Conservation (phyloP, 2,329 filamentous ascomycete genomes). For the Colletotrichum sp. region DNA sequence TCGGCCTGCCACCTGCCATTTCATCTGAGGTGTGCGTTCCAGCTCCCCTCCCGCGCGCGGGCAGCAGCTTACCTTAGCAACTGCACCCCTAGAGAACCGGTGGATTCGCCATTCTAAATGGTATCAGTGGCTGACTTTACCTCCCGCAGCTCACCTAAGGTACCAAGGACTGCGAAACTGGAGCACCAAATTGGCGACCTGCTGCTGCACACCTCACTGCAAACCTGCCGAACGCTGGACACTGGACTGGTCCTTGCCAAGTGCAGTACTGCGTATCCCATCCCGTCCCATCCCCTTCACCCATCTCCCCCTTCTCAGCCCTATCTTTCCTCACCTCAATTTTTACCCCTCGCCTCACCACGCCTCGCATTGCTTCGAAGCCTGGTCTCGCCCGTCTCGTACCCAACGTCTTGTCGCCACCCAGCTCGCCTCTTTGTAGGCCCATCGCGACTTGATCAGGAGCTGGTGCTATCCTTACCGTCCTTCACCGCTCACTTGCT, state of each 20-base stretch:
- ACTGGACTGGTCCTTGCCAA: neutral
- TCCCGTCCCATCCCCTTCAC: constrained; percentile 22
- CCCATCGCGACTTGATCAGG: constrained; percentile 15
- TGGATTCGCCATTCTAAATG: neutral
- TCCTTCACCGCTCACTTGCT: constrained; percentile 19
- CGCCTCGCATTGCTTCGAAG: constrained; percentile 1
- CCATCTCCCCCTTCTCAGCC: constrained; percentile 28
- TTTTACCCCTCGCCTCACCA: constrained; percentile 20
- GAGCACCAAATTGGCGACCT: neutral
- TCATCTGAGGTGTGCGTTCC: constrained; percentile 13
- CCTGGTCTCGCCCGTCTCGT: constrained; percentile 11
- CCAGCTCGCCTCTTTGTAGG: constrained; percentile 16
- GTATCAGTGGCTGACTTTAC: constrained; percentile 8
- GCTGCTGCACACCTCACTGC: neutral
- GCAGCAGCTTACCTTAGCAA: neutral
- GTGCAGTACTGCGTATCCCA: constrained; percentile 11
- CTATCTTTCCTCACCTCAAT: constrained; percentile 26
- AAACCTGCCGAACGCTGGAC: neutral
- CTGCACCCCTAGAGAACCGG: neutral
- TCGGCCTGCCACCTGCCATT: constrained; percentile 16
- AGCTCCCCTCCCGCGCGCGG: neutral
- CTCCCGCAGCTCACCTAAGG: neutral
- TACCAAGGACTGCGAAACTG: neutral
- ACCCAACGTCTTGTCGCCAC: constrained; percentile 15
- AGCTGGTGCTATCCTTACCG: constrained; percentile 11